Percentiles rank a stretch among this genome's conserved stretches.
Conservation (phyloP, 2,329 filamentous ascomycete species). For the Monilinia vaccinii-corymbosi region DNA sequence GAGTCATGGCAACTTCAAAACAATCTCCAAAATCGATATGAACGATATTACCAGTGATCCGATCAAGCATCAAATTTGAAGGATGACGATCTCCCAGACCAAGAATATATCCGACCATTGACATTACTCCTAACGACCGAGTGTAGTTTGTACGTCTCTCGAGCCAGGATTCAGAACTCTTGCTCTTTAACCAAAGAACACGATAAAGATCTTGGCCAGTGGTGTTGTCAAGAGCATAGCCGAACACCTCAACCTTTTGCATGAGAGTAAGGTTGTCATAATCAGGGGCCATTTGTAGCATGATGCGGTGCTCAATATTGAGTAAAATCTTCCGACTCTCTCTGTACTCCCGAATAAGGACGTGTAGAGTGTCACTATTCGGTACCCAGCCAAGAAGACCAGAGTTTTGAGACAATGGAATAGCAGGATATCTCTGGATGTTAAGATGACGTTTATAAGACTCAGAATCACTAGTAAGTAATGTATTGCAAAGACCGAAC, state of each 20-base stretch:
- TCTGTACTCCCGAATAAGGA: conserved; percentile 93
- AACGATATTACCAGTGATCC: conserved; percentile 90
- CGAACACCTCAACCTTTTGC: conserved; percentile 99
- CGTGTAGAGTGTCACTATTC: conserved; percentile 94
- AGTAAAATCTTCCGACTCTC: conserved; percentile 95
- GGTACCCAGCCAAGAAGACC: conserved; percentile 94
- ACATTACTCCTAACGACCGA: conserved; percentile 94
- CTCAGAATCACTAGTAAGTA: conserved; percentile 87
- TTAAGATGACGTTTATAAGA: conserved; percentile 95
- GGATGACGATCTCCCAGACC: conserved; percentile 94
- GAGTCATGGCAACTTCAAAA: conserved; percentile 98
- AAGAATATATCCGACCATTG: conserved; percentile 99
- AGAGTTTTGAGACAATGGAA: conserved; percentile 91
- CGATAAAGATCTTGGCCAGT: conserved; percentile 97
- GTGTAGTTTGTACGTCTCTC: conserved; percentile 98
- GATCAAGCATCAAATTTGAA: conserved; percentile 95
- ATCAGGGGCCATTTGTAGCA: conserved; percentile 99
- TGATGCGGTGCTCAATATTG: conserved; percentile 98
- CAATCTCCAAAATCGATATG: conserved; percentile 99
- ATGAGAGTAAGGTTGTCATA: conserved; percentile 98
- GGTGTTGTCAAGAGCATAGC: conserved; percentile 97
- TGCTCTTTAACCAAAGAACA: conserved; percentile 97
- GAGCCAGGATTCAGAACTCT: conserved; percentile 95
- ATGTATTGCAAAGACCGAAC: conserved; percentile 93
- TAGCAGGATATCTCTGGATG: conserved; percentile 93